Evolutionary conservation across 148 eudicot species (phyloP).

Genomic region (Rhododendron williamsianum): DNA sequence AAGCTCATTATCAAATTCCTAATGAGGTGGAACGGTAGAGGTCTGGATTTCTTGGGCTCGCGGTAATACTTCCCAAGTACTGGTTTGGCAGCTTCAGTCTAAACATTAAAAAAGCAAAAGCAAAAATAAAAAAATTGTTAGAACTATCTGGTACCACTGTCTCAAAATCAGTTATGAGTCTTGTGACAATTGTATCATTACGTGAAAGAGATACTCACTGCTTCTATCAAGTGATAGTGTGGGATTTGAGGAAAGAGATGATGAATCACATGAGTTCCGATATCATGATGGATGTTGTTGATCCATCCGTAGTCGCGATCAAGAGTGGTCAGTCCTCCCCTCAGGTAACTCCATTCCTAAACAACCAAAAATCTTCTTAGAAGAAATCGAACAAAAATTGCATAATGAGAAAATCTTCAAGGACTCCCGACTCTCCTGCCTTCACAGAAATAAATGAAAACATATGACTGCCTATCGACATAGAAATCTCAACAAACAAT

Average conservation of each 20-base stretch:
- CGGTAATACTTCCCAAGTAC: slow-evolving; percentile 40
- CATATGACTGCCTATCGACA: not conserved
- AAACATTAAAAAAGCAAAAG: not conserved
- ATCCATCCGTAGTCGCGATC: slow-evolving; percentile 50
- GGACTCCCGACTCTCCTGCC: not conserved
- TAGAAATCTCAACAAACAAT: not conserved
- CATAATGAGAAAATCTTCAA: not conserved
- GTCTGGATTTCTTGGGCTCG: slow-evolving; percentile 45
- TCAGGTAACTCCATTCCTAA: slow-evolving; percentile 43
- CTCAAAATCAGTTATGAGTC: not conserved
- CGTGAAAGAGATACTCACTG: slow-evolving; percentile 24
- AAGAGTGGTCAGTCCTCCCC: slow-evolving; percentile 40
- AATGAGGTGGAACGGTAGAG: slow-evolving; percentile 34
- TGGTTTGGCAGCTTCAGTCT: slow-evolving; percentile 43
- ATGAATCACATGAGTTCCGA: slow-evolving; percentile 44
- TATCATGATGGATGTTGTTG: slow-evolving; percentile 38
- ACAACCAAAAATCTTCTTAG: not conserved
- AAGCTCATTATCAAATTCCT: slow-evolving; percentile 23
- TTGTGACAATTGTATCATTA: not conserved
- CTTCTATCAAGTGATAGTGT: slow-evolving; percentile 44
- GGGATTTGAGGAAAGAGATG: slow-evolving; percentile 56
- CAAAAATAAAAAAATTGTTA: too few species aligned
- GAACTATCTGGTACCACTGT: too few species aligned
- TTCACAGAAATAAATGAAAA: not conserved
- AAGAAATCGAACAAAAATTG: not conserved